Base-by-base conservation (phyloP, 1,284 basidiomycete species). In the Chondrostereum purpureum region DNA sequence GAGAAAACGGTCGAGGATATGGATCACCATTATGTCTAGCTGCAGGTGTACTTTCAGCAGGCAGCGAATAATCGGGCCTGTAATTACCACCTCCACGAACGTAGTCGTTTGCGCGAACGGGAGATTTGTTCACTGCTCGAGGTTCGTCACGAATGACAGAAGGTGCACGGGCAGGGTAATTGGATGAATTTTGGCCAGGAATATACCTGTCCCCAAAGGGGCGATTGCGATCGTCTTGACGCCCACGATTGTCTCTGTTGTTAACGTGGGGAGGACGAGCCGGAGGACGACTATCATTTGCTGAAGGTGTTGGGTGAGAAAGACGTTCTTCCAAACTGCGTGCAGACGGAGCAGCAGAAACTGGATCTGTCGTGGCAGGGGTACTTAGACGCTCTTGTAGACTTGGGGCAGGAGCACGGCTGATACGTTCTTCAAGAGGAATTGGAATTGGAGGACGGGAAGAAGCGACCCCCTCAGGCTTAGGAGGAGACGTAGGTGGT, bases 381-480 rank as follows among this genome's bases (percentile, higher is more conserved):
- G 18, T 13, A 23, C 21, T 41, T 13, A 41, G 39, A 13, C 39
- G 17, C 11, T 41, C 39, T 41, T 41, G 39, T 13, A 41, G n/a
- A n/a, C 27, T 31, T 8, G 27, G 39, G 13, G 39, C 21, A 13
- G 39, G 39, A 4, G 39, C 21, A 17, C 17, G 39, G 17, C 39
- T 41, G 22, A 41, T 41, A 13, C 39, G 17, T 23, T 41, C 39
- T 23, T n/a, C 21, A 13, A 41, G 22, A n/a, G n/a, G n/a, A n/a
- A n/a, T n/a, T n/a, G n/a, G n/a, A n/a, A n/a, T n/a, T n/a, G n/a
- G n/a, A 10, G 39, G 39, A 21, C 18, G 17, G 17, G 39, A 31
- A 8, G 27, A 8, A 31, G 27, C 8, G 27, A n/a, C n/a, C 8
- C n/a, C 27, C n/a, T 8, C 27, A 31, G 27, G 8, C n/a, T 31